Conservation (phyloP, 768 basidiomycete genomes). For the Galerina marginata region DNA sequence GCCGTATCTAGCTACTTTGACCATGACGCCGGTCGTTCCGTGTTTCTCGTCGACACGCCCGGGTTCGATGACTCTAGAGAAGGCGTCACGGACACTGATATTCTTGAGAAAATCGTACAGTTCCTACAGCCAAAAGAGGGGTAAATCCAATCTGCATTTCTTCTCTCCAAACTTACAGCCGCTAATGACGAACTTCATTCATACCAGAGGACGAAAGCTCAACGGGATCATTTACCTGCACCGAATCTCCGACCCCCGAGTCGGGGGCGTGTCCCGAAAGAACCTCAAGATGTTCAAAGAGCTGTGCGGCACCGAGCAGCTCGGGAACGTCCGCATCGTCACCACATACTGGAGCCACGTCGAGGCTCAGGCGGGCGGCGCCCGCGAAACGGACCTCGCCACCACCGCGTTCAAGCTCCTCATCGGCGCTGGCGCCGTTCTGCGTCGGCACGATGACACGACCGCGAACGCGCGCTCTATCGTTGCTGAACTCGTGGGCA, state of each 20-base stretch:
- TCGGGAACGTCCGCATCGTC: constrained; percentile 23
- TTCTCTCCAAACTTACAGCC: no score
- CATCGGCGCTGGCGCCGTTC: constrained; percentile 43
- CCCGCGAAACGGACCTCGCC: constrained; percentile 42
- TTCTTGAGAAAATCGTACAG: no score
- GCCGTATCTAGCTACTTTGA: no score
- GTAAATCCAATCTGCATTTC: no score
- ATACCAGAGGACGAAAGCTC: constrained; percentile 1
- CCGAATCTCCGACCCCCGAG: constrained; percentile 43
- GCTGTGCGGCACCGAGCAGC: constrained; percentile 48
- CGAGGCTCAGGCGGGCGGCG: constrained; percentile 16
- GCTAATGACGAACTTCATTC: no score
- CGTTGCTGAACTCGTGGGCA: constrained; percentile 33
- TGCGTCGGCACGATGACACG: constrained; percentile 42
- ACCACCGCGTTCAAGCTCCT: constrained; percentile 43
- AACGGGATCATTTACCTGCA: constrained; percentile 49
- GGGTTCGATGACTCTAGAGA: no score
- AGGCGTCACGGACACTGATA: no score
- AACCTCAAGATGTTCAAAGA: constrained; percentile 53
- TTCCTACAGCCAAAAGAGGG: no score
- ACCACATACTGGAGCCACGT: constrained; percentile 11
- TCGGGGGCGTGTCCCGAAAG: constrained; percentile 44
- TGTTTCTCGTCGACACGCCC: no score
- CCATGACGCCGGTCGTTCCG: no score
- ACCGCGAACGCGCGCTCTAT: constrained; percentile 35